Conservation (phyloP, 441 rosid species). For the Erodium texanum region DNA sequence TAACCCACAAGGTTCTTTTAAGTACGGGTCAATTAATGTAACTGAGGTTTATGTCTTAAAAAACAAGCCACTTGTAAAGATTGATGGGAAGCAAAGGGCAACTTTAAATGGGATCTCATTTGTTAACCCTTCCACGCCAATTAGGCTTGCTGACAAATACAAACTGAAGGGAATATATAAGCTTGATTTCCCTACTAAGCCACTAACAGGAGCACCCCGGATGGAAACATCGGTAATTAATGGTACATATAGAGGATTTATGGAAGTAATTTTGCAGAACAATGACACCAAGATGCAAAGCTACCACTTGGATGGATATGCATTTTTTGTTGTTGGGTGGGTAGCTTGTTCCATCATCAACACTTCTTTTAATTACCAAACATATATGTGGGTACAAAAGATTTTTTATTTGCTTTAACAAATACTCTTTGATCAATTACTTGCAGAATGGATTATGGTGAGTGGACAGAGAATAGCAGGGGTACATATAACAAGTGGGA, state of each 20-base stretch:
- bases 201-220: conserved; percentile 33
- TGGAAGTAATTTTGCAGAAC: conserved; percentile 54
- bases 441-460: conserved; percentile 37
- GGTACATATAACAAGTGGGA: conserved; percentile 45
- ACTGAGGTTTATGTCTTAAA: conserved; percentile 39
- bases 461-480: conserved; percentile 36
- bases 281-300: conserved; percentile 46
- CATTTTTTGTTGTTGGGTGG: conserved; percentile 73
- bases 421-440: background rate
- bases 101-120: conserved; percentile 51
- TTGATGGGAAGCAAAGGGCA: conserved; percentile 45
- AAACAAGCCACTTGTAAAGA: conserved; percentile 32
- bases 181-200: conserved; percentile 18
- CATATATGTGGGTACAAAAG: too few relatives aligned
- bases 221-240: conserved; percentile 60
- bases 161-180: conserved; percentile 40
- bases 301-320: conserved; percentile 59
- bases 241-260: conserved; percentile 35
- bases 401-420: background rate
- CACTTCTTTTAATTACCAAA: background rate
- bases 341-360: background rate
- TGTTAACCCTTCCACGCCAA: conserved; percentile 45
- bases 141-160: conserved; percentile 58
- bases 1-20: conserved; percentile 66
- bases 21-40: conserved; percentile 47